Conservation (phyloP, 179 eudicot genomes). For the Dionaea muscipula region DNA sequence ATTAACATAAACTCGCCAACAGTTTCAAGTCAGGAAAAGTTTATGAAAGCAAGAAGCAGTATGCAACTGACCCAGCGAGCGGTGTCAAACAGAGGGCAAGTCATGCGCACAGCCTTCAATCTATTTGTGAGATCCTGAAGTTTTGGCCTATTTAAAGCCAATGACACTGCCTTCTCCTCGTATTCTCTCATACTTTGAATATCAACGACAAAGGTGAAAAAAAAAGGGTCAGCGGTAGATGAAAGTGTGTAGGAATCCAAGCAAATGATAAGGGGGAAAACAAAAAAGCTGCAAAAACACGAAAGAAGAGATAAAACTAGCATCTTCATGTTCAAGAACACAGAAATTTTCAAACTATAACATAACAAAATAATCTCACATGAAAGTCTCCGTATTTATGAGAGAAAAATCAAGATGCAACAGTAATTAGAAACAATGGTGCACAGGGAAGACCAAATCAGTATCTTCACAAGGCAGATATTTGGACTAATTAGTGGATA, state of each 20-base stretch:
- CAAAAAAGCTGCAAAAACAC: no score
- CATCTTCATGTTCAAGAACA: not conserved
- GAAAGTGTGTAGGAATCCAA: no score
- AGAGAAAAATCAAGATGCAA: no score
- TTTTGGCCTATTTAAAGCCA: slow-evolving; percentile 67
- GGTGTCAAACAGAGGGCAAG: slow-evolving; percentile 89
- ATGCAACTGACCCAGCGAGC: slow-evolving; percentile 75
- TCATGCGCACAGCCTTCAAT: slow-evolving; percentile 76
- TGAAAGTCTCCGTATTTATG: no score
- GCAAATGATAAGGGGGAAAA: not conserved
- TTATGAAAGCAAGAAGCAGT: not conserved
- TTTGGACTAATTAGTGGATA: no score
- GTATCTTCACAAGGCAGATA: no score
- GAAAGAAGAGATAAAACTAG: not conserved
- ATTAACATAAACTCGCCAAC: no score
- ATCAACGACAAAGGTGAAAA: slow-evolving; percentile 1
- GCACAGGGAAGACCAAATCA: no score
- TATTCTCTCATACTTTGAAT: slow-evolving; percentile 64
- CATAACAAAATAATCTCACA: not conserved
- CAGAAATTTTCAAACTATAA: not conserved
- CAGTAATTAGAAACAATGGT: no score
- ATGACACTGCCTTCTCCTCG: slow-evolving; percentile 76
- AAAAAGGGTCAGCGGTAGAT: not conserved
- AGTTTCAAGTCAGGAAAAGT: not conserved
- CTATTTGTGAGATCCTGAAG: slow-evolving; percentile 63